Conservation (phyloP, 306 rosid species). For the Sicyos edulis region DNA sequence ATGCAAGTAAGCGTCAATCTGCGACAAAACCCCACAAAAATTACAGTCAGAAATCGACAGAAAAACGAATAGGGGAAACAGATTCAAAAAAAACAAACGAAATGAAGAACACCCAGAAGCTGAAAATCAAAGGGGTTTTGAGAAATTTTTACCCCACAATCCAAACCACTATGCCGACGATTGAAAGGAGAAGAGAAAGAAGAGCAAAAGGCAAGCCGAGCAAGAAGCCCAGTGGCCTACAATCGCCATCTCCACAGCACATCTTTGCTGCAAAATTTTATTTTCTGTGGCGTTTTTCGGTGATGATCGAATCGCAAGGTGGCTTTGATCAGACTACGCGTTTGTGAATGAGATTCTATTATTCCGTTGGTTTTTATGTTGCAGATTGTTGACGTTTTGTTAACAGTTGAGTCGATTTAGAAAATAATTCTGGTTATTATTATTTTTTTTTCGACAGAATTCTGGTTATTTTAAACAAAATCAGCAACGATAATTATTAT, state of each 20-base stretch:
- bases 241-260: constrained; percentile 72
- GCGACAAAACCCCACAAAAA: background rate
- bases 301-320: background rate
- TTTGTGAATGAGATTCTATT: too few relatives aligned
- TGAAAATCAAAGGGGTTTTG: background rate
- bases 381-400: background rate
- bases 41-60: background rate
- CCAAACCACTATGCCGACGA: constrained; percentile 65
- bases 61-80: background rate
- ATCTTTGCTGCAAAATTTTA: constrained; percentile 17
- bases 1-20: constrained; percentile 23
- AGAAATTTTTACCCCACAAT: constrained; percentile 57
- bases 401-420: too few relatives aligned
- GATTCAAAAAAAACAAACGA: background rate
- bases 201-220: constrained; percentile 86
- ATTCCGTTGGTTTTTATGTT: background rate
- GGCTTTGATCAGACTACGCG: too few relatives aligned
- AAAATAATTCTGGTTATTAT: too few relatives aligned
- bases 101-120: constrained; percentile 19
- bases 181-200: constrained; percentile 57
- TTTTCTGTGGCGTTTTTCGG: background rate
- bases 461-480: too few relatives aligned
- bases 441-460: too few relatives aligned
- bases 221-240: constrained; percentile 87
- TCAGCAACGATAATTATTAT: too few relatives aligned